These are phyloP conservation scores for Penicillium sp. DNA, from an alignment of 2,329 filamentous ascomycete genomes.

Conservation along the genomic window DNA sequence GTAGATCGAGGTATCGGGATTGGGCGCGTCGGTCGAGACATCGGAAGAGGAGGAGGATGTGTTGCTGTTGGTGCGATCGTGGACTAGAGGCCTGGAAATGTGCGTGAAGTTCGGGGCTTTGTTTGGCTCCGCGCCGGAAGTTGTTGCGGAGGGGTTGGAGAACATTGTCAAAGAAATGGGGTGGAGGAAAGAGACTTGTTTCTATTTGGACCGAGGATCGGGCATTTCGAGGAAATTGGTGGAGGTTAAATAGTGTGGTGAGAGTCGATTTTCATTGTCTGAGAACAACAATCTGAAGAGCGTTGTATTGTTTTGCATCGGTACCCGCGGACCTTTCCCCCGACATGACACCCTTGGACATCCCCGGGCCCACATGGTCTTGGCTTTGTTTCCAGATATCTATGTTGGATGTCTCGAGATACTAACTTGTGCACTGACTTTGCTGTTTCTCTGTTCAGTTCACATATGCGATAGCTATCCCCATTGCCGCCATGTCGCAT, in stretches of 20 bases:
- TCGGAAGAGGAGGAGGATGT: conserved; percentile 4
- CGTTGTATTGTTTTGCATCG: conserved; percentile 5
- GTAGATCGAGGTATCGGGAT: conserved; percentile 27
- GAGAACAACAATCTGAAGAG: conserved; percentile 15
- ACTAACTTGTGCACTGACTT: neutral
- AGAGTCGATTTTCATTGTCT: conserved; percentile 6
- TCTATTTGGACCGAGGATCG: neutral
- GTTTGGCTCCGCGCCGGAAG: conserved; percentile 11
- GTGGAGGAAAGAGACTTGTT: neutral
- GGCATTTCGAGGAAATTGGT: neutral
- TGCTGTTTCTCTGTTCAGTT: no score
- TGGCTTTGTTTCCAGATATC: neutral
- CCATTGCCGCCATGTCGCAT: conserved; percentile 10
- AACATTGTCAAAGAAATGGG: neutral
- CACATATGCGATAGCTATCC: neutral
- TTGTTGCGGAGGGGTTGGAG: conserved; percentile 4
- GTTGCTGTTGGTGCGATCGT: conserved; percentile 3
- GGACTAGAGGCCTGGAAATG: neutral
- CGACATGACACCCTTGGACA: neutral
- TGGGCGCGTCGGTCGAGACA: conserved; percentile 5
- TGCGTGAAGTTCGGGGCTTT: neutral
- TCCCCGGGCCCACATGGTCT: neutral
- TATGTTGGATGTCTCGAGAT: neutral
- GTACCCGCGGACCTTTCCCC: neutral
- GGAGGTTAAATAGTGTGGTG: neutral